Conservation (phyloP, 2,329 filamentous ascomycete species). For the Ilyonectria mors-panacis region DNA sequence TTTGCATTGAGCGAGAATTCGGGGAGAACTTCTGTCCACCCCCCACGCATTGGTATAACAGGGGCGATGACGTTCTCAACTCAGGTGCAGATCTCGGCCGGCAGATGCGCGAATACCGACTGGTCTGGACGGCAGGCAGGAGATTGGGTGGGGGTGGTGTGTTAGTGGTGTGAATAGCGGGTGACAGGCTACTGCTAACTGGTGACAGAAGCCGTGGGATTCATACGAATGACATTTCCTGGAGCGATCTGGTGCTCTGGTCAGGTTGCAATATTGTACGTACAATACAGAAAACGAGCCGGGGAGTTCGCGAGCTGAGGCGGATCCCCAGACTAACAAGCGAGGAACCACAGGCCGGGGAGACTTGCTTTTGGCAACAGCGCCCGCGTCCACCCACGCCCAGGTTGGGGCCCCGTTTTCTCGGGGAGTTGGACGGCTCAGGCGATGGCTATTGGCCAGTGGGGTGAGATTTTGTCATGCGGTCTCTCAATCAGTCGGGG, state of each 20-base stretch:
- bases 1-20: constrained; percentile 24
- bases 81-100: constrained; percentile 43
- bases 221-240: constrained; percentile 23
- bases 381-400: constrained; percentile 22
- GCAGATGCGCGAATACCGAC: constrained; percentile 37
- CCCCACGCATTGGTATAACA: constrained; percentile 36
- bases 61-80: constrained; percentile 42
- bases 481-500: constrained; percentile 30
- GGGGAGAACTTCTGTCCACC: constrained; percentile 29
- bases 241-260: constrained; percentile 1
- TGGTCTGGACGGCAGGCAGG: constrained; percentile 4
- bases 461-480: constrained; percentile 34
- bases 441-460: constrained; percentile 31
- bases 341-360: constrained; percentile 40
- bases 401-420: constrained; percentile 36
- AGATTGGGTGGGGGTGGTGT: constrained; percentile 20
- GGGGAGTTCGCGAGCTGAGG: constrained; percentile 29
- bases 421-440: constrained; percentile 44
- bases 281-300: not conserved
- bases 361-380: constrained; percentile 39
- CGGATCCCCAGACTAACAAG: constrained; percentile 28
- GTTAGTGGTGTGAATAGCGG: constrained; percentile 25
- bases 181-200: constrained; percentile 6
- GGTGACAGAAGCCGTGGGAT: constrained; percentile 20
- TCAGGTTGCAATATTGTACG: constrained; percentile 8